Conservation (phyloP, 2,329 filamentous ascomycete species). For the Xylariaceae sp. region DNA sequence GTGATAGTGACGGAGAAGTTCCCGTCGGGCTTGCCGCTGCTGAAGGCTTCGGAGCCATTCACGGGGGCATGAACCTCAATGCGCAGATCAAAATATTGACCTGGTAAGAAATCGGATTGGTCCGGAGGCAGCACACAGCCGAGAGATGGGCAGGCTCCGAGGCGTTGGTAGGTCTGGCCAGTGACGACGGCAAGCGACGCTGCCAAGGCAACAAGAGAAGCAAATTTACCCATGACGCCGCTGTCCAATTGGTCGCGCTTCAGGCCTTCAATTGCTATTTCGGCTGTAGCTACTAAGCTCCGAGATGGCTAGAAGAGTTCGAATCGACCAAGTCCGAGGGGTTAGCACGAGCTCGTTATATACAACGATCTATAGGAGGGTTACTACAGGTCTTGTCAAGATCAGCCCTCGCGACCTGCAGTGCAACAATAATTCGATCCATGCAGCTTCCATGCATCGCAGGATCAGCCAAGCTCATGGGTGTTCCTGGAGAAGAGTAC, state of each 20-base stretch:
- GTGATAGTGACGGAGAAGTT: constrained; percentile 77
- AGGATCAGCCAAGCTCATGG: constrained; percentile 14
- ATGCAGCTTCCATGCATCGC: constrained; percentile 18
- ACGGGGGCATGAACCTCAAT: constrained; percentile 82
- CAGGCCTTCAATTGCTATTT: background rate
- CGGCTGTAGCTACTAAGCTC: background rate
- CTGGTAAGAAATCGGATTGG: constrained; percentile 80
- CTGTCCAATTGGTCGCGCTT: background rate
- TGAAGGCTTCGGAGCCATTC: constrained; percentile 82
- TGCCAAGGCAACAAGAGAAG: constrained; percentile 35
- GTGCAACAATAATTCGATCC: constrained; percentile 6
- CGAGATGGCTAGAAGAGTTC: background rate
- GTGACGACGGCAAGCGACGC: constrained; percentile 50
- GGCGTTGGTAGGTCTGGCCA: constrained; percentile 65
- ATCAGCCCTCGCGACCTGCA: constrained; percentile 6
- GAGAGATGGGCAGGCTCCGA: constrained; percentile 64
- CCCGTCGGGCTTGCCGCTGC: constrained; percentile 71
- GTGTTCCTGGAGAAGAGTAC: background rate
- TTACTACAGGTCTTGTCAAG: constrained; percentile 16
- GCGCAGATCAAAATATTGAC: constrained; percentile 84
- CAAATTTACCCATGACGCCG: constrained; percentile 15
- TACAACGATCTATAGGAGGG: constrained; percentile 1
- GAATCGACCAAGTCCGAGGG: background rate
- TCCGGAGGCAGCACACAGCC: constrained; percentile 68
- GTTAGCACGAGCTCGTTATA: constrained; percentile 12